These are phyloP conservation scores for Eutrema yunnanense DNA, from an alignment of 345 rosid species.

Conservation along the genomic window DNA sequence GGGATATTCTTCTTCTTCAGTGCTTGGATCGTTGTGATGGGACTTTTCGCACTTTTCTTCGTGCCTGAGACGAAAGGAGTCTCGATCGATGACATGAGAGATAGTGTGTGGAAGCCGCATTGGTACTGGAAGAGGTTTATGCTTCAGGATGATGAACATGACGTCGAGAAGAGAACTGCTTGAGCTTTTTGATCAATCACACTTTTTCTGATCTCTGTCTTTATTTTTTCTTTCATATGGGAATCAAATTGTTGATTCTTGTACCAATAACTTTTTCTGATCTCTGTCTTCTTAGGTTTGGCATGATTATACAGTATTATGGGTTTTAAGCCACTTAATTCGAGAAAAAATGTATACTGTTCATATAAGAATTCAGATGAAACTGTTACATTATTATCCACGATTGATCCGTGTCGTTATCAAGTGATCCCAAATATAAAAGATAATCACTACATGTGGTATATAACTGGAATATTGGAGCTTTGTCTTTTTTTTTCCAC, in stretches of 20 bases:
- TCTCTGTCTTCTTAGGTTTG: not conserved
- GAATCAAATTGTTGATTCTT: not conserved
- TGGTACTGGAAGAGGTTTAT: conserved; percentile 36
- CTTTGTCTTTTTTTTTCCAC: not conserved
- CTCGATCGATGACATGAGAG: conserved; percentile 46
- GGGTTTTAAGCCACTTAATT: not conserved
- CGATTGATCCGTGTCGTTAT: not conserved
- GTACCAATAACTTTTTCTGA: not conserved
- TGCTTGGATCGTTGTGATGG: conserved; percentile 62
- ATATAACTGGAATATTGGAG: too few relatives aligned
- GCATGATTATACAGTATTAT: not conserved
- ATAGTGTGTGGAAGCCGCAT: conserved; percentile 40
- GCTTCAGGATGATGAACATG: conserved; percentile 22
- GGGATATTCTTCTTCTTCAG: conserved; percentile 59
- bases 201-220: not conserved
- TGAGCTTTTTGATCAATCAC: not conserved
- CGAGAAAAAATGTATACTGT: not conserved
- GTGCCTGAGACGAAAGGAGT: conserved; percentile 59
- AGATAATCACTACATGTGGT: not conserved
- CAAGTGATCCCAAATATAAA: too few relatives aligned
- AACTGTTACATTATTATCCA: not conserved
- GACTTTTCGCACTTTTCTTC: conserved; percentile 38
- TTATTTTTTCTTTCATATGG: not conserved
- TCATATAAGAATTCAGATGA: not conserved
- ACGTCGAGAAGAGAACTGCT: conserved; percentile 17